These are phyloP conservation scores for Mycena vitilis DNA, from an alignment of 768 basidiomycete species.

Conservation along the genomic window DNA sequence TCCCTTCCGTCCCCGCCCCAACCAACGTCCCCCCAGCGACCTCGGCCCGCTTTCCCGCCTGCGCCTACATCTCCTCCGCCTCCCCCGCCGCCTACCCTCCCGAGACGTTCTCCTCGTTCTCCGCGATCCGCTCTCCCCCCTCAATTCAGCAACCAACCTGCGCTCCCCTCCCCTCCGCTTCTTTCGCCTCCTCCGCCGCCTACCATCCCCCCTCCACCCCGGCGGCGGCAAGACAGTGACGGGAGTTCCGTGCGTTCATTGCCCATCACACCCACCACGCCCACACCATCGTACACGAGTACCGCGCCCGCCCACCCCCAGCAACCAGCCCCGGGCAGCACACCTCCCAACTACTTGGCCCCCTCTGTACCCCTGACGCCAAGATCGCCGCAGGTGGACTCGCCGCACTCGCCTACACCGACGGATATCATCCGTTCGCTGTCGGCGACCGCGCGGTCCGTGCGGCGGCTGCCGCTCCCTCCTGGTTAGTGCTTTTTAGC, in stretches of 20 bases:
- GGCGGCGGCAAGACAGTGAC: constrained; percentile 9
- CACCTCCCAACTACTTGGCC: constrained; percentile 27
- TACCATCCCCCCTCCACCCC: constrained; percentile 4
- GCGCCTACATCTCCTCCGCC: constrained; percentile 48
- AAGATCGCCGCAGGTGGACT: neutral
- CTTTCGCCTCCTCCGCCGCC: constrained; percentile 6
- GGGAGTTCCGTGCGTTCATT: constrained; percentile 28
- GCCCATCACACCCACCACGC: constrained; percentile 32
- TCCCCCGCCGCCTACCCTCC: constrained; percentile 40
- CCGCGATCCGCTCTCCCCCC: constrained; percentile 15
- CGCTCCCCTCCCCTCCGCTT: constrained; percentile 22
- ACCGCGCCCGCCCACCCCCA: constrained; percentile 16
- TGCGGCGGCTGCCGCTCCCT: constrained; percentile 32
- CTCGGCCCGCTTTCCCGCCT: constrained; percentile 30
- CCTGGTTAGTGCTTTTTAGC: constrained; percentile 1
- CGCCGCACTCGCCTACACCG: neutral
- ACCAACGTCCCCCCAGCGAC: constrained; percentile 27
- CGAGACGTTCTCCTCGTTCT: constrained; percentile 23
- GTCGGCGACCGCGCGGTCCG: constrained; percentile 12
- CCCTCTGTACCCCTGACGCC: neutral
- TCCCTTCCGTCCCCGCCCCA: constrained; percentile 15
- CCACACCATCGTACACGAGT: constrained; percentile 29
- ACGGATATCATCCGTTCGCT: neutral
- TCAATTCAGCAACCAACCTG: neutral
- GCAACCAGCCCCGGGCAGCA: neutral